Percentiles rank a stretch among this genome's conserved stretches.
These are phyloP conservation scores for Samsoniella hepiali DNA, from an alignment of 2,329 filamentous ascomycete genomes.

Conservation along the genomic window DNA sequence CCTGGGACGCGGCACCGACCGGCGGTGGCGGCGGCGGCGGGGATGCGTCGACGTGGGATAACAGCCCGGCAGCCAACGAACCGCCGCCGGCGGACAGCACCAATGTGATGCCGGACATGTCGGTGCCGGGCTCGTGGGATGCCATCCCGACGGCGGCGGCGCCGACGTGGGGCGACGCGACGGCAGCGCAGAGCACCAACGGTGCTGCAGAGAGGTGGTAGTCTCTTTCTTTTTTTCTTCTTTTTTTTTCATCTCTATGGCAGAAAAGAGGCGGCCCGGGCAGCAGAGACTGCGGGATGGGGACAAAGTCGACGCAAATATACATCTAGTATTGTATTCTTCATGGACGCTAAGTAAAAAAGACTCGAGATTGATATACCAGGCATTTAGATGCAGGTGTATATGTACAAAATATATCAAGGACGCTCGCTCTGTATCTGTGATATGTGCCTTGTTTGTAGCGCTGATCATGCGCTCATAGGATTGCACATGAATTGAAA, in stretches of 20 bases:
- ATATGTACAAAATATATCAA: background rate
- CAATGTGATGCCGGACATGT: constrained; percentile 33
- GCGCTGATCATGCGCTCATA: background rate
- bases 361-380: background rate
- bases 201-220: constrained; percentile 26
- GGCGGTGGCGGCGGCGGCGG: background rate
- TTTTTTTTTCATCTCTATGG: no score
- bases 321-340: background rate
- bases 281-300: no score
- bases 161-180: constrained; percentile 30
- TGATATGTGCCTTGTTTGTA: background rate
- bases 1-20: background rate
- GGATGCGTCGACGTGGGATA: background rate
- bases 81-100: constrained; percentile 2
- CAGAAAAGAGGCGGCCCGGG: no score
- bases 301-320: no score
- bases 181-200: constrained; percentile 31
- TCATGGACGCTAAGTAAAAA: background rate
- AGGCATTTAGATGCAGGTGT: background rate
- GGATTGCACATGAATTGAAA: background rate
- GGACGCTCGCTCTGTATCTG: background rate
- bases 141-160: background rate
- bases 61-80: background rate
- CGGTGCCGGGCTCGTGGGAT: constrained; percentile 25
- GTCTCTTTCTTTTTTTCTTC: no score